phyloP scores from a whole-genome alignment of 805 yeast genomes.

The Starmerella etchellsii region DNA sequence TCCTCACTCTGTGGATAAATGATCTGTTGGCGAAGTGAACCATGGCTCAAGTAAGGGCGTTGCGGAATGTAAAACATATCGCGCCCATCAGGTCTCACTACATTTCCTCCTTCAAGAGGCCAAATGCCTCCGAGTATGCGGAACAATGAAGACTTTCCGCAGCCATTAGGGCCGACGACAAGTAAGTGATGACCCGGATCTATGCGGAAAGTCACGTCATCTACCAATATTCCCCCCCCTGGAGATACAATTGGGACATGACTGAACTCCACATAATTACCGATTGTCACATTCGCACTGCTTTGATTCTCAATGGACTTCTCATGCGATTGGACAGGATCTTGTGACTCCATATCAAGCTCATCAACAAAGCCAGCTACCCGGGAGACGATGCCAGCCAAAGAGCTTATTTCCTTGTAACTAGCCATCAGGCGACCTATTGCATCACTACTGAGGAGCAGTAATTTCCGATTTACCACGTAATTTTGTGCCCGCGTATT shows the following conservation, averaged over 20 bases:
- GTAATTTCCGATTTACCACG: conserved; percentile 73
- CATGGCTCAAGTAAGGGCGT: conserved; percentile 72
- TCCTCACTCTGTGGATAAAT: conserved; percentile 70
- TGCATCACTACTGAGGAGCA: conserved; percentile 75
- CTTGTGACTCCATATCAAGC: conserved; percentile 30
- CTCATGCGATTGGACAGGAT: not conserved
- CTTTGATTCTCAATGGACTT: not conserved
- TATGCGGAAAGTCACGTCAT: conserved; percentile 54
- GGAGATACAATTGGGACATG: conserved; percentile 80
- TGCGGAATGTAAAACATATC: conserved; percentile 84
- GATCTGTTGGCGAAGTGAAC: conserved; percentile 73
- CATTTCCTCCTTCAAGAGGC: conserved; percentile 53
- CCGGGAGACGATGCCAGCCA: conserved; percentile 69
- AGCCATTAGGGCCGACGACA: conserved; percentile 92
- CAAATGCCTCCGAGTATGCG: conserved; percentile 86
- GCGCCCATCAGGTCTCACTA: conserved; percentile 51
- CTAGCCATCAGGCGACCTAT: conserved; percentile 77
- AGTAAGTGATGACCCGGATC: conserved; percentile 72
- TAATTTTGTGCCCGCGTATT: conserved; percentile 30
- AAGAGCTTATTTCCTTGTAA: conserved; percentile 70
- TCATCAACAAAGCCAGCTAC: conserved; percentile 56
- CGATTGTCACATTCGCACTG: conserved; percentile 24
- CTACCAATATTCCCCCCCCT: conserved; percentile 57
- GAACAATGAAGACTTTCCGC: conserved; percentile 87
- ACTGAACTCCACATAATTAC: conserved; percentile 52